Evolutionary conservation across 139 green algal genomes (phyloP).

Genomic region (Haematococcus lacustris): DNA sequence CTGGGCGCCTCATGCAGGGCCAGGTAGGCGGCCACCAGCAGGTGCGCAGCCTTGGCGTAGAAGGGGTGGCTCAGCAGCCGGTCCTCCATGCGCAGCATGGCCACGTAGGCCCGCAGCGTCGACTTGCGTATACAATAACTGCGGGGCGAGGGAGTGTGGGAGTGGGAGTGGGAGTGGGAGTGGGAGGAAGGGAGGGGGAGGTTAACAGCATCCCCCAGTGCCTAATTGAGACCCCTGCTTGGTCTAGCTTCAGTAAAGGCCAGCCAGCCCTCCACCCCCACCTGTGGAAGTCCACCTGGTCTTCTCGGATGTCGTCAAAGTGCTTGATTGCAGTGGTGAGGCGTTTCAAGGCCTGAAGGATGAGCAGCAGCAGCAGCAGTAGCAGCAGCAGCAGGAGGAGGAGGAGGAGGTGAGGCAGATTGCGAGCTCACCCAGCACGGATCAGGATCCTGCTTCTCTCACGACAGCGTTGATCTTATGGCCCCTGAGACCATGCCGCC

Average conservation of each 20-base stretch:
- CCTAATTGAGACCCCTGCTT: too few species aligned
- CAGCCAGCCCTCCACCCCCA: constrained; percentile 23
- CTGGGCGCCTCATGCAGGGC: constrained; percentile 53
- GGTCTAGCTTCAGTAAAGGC: too few species aligned
- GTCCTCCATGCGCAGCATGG: constrained; percentile 85
- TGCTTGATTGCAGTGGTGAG: constrained; percentile 69
- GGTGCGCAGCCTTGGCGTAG: constrained; percentile 62
- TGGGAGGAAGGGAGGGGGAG: background rate
- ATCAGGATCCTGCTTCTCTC: too few species aligned
- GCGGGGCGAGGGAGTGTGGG: background rate
- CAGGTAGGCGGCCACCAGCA: constrained; percentile 69
- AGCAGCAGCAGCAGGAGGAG: too few species aligned
- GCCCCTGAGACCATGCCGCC: too few species aligned
- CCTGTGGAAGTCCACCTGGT: constrained; percentile 98
- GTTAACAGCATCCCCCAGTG: too few species aligned
- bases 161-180: too few species aligned
- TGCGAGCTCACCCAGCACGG: too few species aligned
- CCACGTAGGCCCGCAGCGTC: constrained; percentile 89
- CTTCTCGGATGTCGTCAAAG: constrained; percentile 84
- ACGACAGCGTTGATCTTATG: too few species aligned
- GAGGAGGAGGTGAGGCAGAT: too few species aligned
- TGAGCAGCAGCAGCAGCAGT: too few species aligned
- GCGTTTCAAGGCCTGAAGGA: constrained; percentile 87
- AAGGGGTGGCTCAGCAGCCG: constrained; percentile 57
- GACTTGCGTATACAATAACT: constrained; percentile 85